Evolutionary conservation across 352 stramenopile genomes (phyloP).

Genomic region (Phytophthora chlamydospora): DNA sequence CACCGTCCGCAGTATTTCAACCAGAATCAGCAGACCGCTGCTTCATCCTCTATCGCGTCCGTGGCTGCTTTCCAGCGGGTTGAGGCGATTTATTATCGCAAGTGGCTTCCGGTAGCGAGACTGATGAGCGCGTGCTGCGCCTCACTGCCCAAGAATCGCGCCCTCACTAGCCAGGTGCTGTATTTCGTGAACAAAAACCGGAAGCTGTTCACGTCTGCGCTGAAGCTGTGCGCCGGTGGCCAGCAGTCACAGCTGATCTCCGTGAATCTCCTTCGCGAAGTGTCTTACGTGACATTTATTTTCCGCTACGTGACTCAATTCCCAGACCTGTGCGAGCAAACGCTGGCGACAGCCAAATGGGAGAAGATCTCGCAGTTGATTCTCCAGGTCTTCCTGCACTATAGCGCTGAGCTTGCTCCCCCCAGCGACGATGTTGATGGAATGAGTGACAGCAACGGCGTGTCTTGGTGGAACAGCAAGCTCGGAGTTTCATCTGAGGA

Average conservation of each 20-base stretch:
- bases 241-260: constrained; percentile 43
- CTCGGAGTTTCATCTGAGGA: constrained; percentile 46
- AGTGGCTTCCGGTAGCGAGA: constrained; percentile 79
- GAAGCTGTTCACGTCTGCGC: constrained; percentile 69
- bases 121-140: constrained; percentile 64
- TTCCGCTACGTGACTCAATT: constrained; percentile 85
- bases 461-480: constrained; percentile 63
- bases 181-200: constrained; percentile 67
- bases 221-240: constrained; percentile 58
- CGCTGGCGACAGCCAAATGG: constrained; percentile 67
- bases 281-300: constrained; percentile 80
- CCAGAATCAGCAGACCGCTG: constrained; percentile 41
- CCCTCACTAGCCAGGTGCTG: constrained; percentile 62
- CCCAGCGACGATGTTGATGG: constrained; percentile 36
- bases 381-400: constrained; percentile 72
- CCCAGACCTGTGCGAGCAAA: constrained; percentile 67
- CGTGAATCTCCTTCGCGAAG: constrained; percentile 68
- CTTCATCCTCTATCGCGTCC: constrained; percentile 35
- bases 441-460: constrained; percentile 29
- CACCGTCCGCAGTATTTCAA: constrained; percentile 69
- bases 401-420: constrained; percentile 60
- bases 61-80: constrained; percentile 64
- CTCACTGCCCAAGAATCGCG: constrained; percentile 73
- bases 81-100: constrained; percentile 69
- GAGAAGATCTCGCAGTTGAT: constrained; percentile 78